phyloP scores from a whole-genome alignment of 2,329 filamentous ascomycete species.

The Exophiala viscosa region DNA sequence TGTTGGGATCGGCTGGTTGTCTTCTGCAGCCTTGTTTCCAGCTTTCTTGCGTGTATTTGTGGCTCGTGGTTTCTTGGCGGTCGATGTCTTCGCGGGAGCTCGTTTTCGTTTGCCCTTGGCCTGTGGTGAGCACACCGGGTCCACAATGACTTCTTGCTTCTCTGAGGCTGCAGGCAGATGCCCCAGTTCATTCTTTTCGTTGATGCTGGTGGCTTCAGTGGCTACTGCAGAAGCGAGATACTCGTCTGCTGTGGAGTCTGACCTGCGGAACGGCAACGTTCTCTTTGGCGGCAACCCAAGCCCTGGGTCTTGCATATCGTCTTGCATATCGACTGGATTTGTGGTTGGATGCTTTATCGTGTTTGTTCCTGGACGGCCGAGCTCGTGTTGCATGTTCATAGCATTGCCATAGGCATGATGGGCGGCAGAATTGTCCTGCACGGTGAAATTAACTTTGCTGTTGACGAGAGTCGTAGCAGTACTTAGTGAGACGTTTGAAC shows the following conservation, averaged over 20 bases:
- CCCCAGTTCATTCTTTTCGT: neutral
- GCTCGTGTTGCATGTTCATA: neutral
- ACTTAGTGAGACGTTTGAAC: constrained; percentile 16
- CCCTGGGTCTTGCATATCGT: neutral
- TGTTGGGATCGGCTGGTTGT: constrained; percentile 14
- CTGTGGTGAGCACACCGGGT: neutral
- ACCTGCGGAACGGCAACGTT: constrained; percentile 39
- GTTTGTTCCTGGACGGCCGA: neutral
- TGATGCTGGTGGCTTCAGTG: neutral
- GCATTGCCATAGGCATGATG: neutral
- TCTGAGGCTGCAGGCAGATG: no score
- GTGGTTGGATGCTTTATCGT: neutral
- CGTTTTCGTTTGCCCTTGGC: constrained; percentile 14
- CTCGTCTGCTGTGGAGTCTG: constrained; percentile 20
- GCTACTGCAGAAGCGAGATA: no score
- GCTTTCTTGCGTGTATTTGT: constrained; percentile 7
- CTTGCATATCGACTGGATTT: neutral
- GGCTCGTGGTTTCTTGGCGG: constrained; percentile 15
- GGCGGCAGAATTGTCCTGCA: neutral
- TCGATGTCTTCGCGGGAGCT: constrained; percentile 4
- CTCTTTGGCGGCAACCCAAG: constrained; percentile 39
- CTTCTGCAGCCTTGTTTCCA: neutral
- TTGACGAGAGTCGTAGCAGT: constrained; percentile 18
- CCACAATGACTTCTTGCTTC: neutral
- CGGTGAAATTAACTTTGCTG: neutral